Evolutionary conservation across 441 rosid genomes (phyloP).

Genomic region (Eruca vesicaria): DNA sequence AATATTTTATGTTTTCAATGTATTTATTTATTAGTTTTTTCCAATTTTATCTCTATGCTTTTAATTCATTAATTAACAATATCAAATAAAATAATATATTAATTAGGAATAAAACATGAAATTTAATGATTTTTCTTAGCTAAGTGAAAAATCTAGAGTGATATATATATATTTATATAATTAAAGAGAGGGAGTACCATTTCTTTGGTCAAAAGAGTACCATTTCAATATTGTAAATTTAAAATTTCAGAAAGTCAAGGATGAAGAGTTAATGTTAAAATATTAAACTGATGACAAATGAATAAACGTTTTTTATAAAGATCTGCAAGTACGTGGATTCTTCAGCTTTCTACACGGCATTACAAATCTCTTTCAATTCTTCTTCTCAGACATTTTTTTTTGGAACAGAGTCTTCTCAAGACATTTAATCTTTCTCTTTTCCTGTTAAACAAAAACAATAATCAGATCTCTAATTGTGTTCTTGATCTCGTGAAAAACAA

Average conservation of each 20-base stretch:
- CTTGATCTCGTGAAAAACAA: slow-evolving; percentile 26
- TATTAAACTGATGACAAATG: slow-evolving; percentile 14
- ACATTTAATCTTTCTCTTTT: background rate
- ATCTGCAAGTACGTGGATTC: slow-evolving; percentile 30
- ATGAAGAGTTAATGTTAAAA: slow-evolving; percentile 9
- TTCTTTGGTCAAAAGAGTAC: background rate
- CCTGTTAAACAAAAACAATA: background rate
- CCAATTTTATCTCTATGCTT: too few relatives aligned
- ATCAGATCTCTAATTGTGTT: slow-evolving; percentile 24
- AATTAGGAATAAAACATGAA: too few relatives aligned
- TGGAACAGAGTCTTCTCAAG: too few relatives aligned
- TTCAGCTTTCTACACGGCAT: slow-evolving; percentile 30
- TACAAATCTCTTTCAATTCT: slow-evolving; percentile 22
- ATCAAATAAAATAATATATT: too few relatives aligned
- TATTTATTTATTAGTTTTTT: too few relatives aligned
- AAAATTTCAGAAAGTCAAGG: slow-evolving; percentile 10
- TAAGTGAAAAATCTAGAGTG: too few relatives aligned
- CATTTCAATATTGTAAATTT: background rate
- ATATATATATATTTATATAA: too few relatives aligned
- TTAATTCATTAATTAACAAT: too few relatives aligned
- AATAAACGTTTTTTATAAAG: slow-evolving; percentile 5
- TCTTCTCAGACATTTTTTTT: too few relatives aligned
- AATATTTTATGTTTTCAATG: too few relatives aligned
- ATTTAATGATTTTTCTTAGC: too few relatives aligned
- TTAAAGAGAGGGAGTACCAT: background rate